Percentiles rank a stretch among this genome's conserved stretches.
These are phyloP conservation scores for Calendula officinalis DNA, from an alignment of 129 eudicot genomes.

Conservation along the genomic window DNA sequence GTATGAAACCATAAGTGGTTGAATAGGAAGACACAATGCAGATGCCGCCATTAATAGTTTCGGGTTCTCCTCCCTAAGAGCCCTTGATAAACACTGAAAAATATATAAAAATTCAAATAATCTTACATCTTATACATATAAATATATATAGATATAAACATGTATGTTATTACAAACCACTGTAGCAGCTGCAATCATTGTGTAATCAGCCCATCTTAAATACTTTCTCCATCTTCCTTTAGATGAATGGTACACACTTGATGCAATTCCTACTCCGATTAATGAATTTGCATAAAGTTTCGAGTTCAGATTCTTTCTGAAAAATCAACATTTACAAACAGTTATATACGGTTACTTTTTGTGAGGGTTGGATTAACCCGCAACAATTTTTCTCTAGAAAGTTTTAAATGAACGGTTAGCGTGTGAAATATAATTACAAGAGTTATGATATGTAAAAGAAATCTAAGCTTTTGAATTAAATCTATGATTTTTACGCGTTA, in stretches of 20 bases:
- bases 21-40: constrained; percentile 78
- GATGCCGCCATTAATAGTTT: constrained; percentile 92
- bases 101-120: not conserved
- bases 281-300: constrained; percentile 92
- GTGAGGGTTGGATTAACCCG: too few species aligned
- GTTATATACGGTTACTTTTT: not conserved
- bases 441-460: too few species aligned
- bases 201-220: constrained; percentile 95
- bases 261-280: constrained; percentile 92
- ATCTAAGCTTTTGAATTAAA: too few species aligned
- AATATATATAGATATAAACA: not conserved
- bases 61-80: constrained; percentile 79
- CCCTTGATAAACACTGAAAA: constrained; percentile 84
- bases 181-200: constrained; percentile 94
- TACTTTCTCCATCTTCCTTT: constrained; percentile 77
- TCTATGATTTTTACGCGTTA: too few species aligned
- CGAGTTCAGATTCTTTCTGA: constrained; percentile 81
- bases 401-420: too few species aligned
- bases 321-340: constrained; percentile 8
- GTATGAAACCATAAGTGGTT: constrained; percentile 98
- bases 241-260: constrained; percentile 92
- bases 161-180: constrained; percentile 54
- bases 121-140: not conserved
- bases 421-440: too few species aligned
- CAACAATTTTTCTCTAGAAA: too few species aligned